Evolutionary conservation across 305 asterid species (phyloP), one percentile per base, ranked within the genome.

Genomic region (Fraxinus nigra): DNA sequence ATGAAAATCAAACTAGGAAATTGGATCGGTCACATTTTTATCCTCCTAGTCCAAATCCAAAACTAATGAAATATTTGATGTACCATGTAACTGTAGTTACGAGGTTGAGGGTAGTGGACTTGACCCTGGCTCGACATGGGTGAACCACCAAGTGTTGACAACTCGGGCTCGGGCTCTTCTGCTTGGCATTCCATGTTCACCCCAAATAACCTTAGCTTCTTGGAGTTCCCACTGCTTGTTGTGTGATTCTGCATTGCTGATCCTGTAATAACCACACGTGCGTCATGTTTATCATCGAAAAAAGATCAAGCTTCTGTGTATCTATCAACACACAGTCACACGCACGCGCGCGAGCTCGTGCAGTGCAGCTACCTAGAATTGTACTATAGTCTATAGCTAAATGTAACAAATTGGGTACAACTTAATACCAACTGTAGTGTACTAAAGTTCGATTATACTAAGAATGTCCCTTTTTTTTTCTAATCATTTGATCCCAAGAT

Each of bases 131-230:
- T 78, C 78, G 90, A 88, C 90, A 79, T 80, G 11, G 87, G 86
- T 51, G 88, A 86, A 54, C 85, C 87, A 33, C 56, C 73, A 2
- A 88, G 83, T 9, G 87, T 78, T 4, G 88, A 74, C 10, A 87
- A 63, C 67, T 26, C 34, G 3, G 70, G n/a, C 3, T 34, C 7
- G 37, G 35, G 56, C 0, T 56, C 67, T 6, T 87, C 92, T 0
- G 87, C 75, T 16, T 87, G 87, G 80, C 91, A 91, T 78, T 91
- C 95, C 80, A 91, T n/a, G 87, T 91, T 90, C 72, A 91, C 95
- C 10, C 95, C 95, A 37, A 91, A 91, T 76, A 91, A 65, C 87
- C 95, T 84, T 79, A 91, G 78, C 82, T 76, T 87, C 90, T 83
- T 88, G 13, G 85, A 81, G 82, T 86, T 88, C 74, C 92, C 92